These are phyloP conservation scores for Nicotiana obtusifolia DNA, from an alignment of 257 asterid genomes.

Conservation along the genomic window DNA sequence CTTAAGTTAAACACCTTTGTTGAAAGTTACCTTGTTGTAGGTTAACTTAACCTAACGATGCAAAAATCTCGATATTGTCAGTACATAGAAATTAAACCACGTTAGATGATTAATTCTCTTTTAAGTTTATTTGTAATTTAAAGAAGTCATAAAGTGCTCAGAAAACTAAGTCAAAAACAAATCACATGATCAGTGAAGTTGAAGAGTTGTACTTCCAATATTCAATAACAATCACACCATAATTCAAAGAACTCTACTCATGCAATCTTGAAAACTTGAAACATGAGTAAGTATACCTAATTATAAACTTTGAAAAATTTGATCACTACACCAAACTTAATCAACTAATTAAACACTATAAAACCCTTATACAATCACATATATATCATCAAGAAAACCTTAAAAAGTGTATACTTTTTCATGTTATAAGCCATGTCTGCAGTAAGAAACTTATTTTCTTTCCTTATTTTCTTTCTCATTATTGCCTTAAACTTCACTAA, in stretches of 20 bases:
- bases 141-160: too few species aligned
- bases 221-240: neutral
- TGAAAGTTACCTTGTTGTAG: too few species aligned
- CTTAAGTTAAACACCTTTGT: too few species aligned
- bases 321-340: neutral
- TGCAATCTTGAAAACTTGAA: neutral
- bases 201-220: too few species aligned
- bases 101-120: too few species aligned
- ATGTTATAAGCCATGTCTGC: neutral
- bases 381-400: neutral
- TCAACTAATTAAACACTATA: neutral
- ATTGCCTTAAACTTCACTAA: constrained; percentile 3
- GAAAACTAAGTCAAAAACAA: too few species aligned
- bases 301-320: neutral
- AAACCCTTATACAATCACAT: neutral
- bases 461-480: neutral
- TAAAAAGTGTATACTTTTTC: neutral
- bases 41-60: too few species aligned
- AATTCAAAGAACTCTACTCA: neutral
- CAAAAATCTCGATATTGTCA: too few species aligned
- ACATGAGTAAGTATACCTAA: neutral
- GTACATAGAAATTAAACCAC: too few species aligned
- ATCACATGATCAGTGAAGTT: too few species aligned
- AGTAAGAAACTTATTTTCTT: neutral
- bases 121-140: too few species aligned